Percentiles rank a stretch among this genome's conserved stretches.
Evolutionary conservation across 257 asterid genomes (phyloP).

Genomic region (Handroanthus guayacan): DNA sequence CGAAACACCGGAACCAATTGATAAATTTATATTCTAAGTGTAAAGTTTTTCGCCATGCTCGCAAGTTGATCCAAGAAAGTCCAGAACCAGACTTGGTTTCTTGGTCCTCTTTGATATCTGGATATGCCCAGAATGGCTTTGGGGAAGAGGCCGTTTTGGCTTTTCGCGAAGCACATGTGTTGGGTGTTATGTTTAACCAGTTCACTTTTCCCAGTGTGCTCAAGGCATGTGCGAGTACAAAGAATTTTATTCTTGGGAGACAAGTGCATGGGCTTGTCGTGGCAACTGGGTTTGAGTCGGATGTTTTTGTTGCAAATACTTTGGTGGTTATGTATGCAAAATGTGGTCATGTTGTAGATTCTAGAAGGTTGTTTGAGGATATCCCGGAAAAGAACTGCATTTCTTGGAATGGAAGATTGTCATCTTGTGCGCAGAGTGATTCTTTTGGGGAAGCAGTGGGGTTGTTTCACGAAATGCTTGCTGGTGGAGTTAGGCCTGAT

Average conservation of each 20-base stretch:
- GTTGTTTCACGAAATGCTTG: constrained; percentile 69
- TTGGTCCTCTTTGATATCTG: constrained; percentile 83
- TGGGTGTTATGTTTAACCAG: constrained; percentile 67
- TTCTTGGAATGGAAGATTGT: constrained; percentile 72
- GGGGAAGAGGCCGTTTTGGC: constrained; percentile 61
- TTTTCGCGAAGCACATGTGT: constrained; percentile 59
- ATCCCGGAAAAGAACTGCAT: constrained; percentile 71
- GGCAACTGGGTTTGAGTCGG: constrained; percentile 65
- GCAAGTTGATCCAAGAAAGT: constrained; percentile 64
- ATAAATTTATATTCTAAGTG: constrained; percentile 67
- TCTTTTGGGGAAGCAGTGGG: constrained; percentile 57
- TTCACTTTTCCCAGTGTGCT: constrained; percentile 81
- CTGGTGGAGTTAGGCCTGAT: constrained; percentile 62
- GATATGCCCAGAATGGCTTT: constrained; percentile 70
- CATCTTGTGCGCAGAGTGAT: constrained; percentile 63
- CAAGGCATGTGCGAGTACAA: constrained; percentile 66
- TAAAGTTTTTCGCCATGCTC: constrained; percentile 52
- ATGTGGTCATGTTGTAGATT: constrained; percentile 55
- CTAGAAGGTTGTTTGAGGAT: constrained; percentile 70
- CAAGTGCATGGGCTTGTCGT: constrained; percentile 72
- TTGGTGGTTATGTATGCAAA: constrained; percentile 72
- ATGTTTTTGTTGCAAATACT: constrained; percentile 72
- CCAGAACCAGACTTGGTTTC: constrained; percentile 69
- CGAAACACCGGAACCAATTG: constrained; percentile 58
- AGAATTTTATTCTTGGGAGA: constrained; percentile 53